phyloP scores from a whole-genome alignment of 1,284 basidiomycete genomes.

The Sanghuangporus sanghuang region DNA sequence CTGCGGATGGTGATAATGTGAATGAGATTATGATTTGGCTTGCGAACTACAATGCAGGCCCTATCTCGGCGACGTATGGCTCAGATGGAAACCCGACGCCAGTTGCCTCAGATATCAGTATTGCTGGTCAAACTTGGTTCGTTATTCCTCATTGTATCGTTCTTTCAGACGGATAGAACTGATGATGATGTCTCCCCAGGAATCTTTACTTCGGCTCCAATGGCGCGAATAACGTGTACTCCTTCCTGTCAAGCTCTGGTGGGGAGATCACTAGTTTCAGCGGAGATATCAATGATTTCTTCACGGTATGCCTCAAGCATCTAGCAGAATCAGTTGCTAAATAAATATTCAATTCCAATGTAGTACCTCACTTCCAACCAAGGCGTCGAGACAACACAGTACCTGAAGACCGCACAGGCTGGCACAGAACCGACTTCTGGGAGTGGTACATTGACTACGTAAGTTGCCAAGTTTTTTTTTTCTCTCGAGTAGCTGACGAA shows the following conservation, averaged over 20 bases:
- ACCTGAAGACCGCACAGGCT: constrained; percentile 48
- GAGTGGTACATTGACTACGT: constrained; percentile 50
- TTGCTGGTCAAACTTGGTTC: constrained; percentile 51
- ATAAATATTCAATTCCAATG: not conserved
- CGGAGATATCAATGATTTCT: constrained; percentile 50
- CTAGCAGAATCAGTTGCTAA: not conserved
- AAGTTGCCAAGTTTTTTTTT: constrained; percentile 22
- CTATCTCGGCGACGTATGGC: constrained; percentile 47
- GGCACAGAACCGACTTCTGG: constrained; percentile 55
- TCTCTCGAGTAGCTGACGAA: not conserved
- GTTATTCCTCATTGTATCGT: not conserved
- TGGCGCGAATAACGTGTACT: constrained; percentile 55
- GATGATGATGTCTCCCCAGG: constrained; percentile 28
- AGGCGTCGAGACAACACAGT: constrained; percentile 42
- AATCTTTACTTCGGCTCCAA: constrained; percentile 56
- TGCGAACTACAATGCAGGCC: constrained; percentile 50
- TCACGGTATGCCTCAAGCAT: constrained; percentile 35
- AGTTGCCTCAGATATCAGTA: constrained; percentile 35
- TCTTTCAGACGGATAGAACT: not conserved
- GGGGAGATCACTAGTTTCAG: constrained; percentile 42
- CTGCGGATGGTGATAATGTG: constrained; percentile 42
- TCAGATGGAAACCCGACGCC: constrained; percentile 44
- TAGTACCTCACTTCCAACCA: constrained; percentile 49
- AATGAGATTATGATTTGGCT: constrained; percentile 71
- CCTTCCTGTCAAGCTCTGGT: constrained; percentile 49